Base-by-base conservation (phyloP, 139 green algal species). In the Chlamydomonas sp. region DNA sequence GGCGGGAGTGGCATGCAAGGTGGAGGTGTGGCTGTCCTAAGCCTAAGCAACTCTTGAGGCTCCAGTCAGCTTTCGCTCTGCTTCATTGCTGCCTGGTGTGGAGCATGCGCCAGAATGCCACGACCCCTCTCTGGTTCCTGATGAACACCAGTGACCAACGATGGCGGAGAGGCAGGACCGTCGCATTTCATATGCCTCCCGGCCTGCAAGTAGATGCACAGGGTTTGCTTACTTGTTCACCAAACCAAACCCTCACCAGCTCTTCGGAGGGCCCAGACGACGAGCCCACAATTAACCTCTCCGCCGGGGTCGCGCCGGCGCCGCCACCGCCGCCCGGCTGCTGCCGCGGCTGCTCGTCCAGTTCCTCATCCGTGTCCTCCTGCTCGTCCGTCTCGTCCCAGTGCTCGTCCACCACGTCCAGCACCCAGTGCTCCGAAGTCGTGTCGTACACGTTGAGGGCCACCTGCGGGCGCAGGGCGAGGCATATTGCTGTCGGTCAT, bases 371-470 rank as follows among this genome's bases (percentile, higher is more conserved):
- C 5, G 16, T 10, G 63, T 20, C 31, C 5, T 18, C 78, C 2
- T 63, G 31, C 57, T 84, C 80, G 12, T 4, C 4, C 14, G 67
- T 57, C 57, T 67, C 80, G 1, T 60, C 59, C 68, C 79, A 59
- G 60, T 63, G 18, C 69, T 79, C 62, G 17, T 87, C 83, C 49
- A 87, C 84, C 15, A 88, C 75, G 6, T 88, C 84, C 58, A 88
- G 75, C 57, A 83, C 84, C 84, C 84, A 88, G 76, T 83, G 63
- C 5, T 66, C 59, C 9, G 49, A 5, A 5, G 61, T 17, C 64
- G 69, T 83, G 75, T 88, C 75, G 75, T 88, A 69, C 75, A 88
- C 5, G 59, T 88, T 88, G n/a, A 88, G 75, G 0, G 84, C 84
- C 4, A 88, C 75, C 84, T 88, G 84, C 3, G 31, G 6, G 57